Base-by-base conservation (phyloP, 2,329 filamentous ascomycete genomes). In the Ascosphaera aggregata region DNA sequence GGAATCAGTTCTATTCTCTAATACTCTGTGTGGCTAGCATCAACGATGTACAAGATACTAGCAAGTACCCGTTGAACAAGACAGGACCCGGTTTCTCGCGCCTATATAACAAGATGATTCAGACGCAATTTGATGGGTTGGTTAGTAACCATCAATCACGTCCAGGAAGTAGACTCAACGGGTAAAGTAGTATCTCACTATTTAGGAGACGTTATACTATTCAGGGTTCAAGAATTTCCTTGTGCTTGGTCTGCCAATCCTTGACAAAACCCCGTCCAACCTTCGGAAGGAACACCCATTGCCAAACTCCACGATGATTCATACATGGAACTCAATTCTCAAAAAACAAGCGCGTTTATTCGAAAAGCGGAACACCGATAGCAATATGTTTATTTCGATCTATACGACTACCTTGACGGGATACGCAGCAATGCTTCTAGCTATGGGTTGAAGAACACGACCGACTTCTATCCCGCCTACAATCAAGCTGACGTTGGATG, bases 41-140 rank as follows among this genome's bases (percentile, higher is more conserved):
- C 42, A 71, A 71, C 47, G 67, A 71, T 41, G 66, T 71, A 43
- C 59, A 56, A 43, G 66, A 71, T 46, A 60, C 60, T 4, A 54
- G 51, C 11, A 57, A 60, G 32, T 60, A 58, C 37, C 54, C 52
- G 22, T 54, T 61, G 22, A 27, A 27, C 22, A 11, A 9, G 52
- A 56, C 9, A 68, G 67, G 43, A 53, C 55, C 2, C 50, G 46
- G 0, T 60, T 65, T 44, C 69, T 67, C 46, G 49, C 58, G 3
- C 47, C 50, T 9, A 49, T 27, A 27, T 11, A 27, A 27, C 22
- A 27, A 27, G 11, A 27, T 67, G 3, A 56, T 63, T 27, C 39
- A 39, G 2, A 53, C 57, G 0, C 51, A 65, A 1, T 63, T 67
- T 41, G 42, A 51, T 11, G 55, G 57, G 13, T 53, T 65, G 7